Conservation (phyloP, 495 filamentous ascomycete genomes). For the Bryoglossum gracile region DNA sequence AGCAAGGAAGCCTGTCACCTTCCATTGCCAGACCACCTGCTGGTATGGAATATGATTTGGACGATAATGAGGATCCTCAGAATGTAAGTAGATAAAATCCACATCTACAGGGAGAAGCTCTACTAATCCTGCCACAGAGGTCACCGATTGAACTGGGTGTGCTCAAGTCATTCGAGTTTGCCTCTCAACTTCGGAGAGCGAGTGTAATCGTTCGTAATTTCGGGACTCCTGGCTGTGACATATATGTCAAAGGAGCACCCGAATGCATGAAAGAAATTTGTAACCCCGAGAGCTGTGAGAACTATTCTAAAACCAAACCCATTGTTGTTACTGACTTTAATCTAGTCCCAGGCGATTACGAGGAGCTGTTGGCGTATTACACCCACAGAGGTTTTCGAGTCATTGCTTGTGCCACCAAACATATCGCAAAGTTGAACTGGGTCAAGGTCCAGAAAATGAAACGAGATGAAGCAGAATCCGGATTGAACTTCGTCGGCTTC, state of each 20-base stretch:
- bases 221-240: slow-evolving; percentile 65
- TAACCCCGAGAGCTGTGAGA: slow-evolving; percentile 65
- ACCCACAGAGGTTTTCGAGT: slow-evolving; percentile 94
- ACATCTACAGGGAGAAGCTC: no score
- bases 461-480: slow-evolving; percentile 71
- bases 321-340: slow-evolving; percentile 17
- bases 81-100: no score
- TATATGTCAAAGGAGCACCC: slow-evolving; percentile 95
- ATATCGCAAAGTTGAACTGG: slow-evolving; percentile 81
- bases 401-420: slow-evolving; percentile 92
- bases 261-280: slow-evolving; percentile 96
- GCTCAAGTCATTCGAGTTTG: slow-evolving; percentile 86
- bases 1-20: slow-evolving; percentile 61
- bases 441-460: slow-evolving; percentile 91
- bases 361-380: slow-evolving; percentile 79
- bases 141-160: slow-evolving; percentile 71
- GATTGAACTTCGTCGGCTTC: slow-evolving; percentile 84
- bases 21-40: slow-evolving; percentile 78
- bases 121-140: slow-evolving; percentile 21
- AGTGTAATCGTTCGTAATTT: slow-evolving; percentile 89
- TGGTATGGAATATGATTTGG: slow-evolving; percentile 47
- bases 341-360: slow-evolving; percentile 80
- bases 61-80: slow-evolving; percentile 31
- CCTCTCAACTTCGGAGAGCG: slow-evolving; percentile 88
- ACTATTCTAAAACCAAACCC: neutral